Evolutionary conservation across 2,329 filamentous ascomycete genomes (phyloP), one percentile per base, ranked within the genome.

Genomic region (Sporothrix globosa): DNA sequence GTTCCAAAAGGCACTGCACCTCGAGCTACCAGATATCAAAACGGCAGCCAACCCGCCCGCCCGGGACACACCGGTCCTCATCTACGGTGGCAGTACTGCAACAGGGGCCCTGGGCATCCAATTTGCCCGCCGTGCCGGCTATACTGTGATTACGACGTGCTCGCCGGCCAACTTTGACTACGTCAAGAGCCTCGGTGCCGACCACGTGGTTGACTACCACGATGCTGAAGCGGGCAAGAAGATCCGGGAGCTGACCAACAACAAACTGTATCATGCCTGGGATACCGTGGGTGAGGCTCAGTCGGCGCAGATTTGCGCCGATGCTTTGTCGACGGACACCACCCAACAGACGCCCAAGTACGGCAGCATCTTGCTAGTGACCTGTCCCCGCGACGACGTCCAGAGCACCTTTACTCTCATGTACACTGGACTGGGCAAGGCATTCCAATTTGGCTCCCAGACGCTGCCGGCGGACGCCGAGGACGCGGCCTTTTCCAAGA

Each of bases 1-100:
- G 0, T 87, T 83, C 75, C 77, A 80, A 39, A 76, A 77, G 6
- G 50, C 67, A 10, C 81, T 87, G 13, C 73, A 72, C 1, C 78
- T 88, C 0, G 84, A 85, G 1, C 74, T 80, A 7, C 85, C 86
- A 0, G 88, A 83, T 81, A 73, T 75, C 4, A 10, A 19, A 1
- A 41, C 27, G 9, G 27, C 54, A 4, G 56, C 34, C n/a, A 14
- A 44, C 10, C 58, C 58, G 10, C 58, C 58, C 1, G 5, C 58
- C 2, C 54, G 53, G 4, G n/a, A 56, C 19, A 60, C 30, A 10
- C 54, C 65, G 9, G 73, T 86, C 0, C 75, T 86, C 1, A 80
- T 86, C 3, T 80, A 79, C 60, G 84, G 83, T 1, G 85, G 83
- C 1, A 77, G 76, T 46, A 83, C 82, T 1, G 76, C 82, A 0